phyloP scores from a whole-genome alignment of 176 grass and related monocot genomes.

The Ananas comosus region DNA sequence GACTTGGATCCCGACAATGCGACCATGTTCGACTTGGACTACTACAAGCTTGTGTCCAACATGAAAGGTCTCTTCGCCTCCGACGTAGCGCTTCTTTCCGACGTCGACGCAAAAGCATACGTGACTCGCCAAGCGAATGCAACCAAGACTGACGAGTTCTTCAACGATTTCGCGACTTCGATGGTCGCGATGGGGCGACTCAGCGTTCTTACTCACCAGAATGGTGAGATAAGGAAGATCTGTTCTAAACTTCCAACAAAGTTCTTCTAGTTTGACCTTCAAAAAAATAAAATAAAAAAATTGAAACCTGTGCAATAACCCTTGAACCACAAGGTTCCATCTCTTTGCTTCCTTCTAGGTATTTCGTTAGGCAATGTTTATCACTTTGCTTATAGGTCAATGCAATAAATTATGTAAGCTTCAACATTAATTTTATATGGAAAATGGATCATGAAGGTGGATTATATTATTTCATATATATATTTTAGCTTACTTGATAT shows the following conservation, averaged over 20 bases:
- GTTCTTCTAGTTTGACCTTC: no score
- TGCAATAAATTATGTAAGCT: not conserved
- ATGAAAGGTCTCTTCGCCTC: slow-evolving; percentile 29
- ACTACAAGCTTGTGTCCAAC: slow-evolving; percentile 26
- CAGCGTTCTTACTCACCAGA: slow-evolving; percentile 18
- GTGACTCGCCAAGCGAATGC: slow-evolving; percentile 34
- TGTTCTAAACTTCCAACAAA: not conserved
- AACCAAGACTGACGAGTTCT: slow-evolving; percentile 15
- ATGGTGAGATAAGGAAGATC: slow-evolving; percentile 27
- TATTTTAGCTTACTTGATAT: not conserved
- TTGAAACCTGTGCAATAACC: no score
- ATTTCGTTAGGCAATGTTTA: no score
- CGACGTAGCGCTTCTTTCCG: slow-evolving; percentile 29
- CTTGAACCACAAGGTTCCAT: no score
- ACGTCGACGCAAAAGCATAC: slow-evolving; percentile 23
- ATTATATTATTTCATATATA: not conserved
- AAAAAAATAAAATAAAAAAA: no score
- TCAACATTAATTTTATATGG: no score
- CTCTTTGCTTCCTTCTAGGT: no score
- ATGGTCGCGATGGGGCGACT: slow-evolving; percentile 32
- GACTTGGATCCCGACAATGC: slow-evolving; percentile 22
- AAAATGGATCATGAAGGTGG: no score
- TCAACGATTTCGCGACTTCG: slow-evolving; percentile 23
- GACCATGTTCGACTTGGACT: slow-evolving; percentile 26
- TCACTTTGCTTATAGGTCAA: not conserved